Base-by-base conservation (phyloP, 202 grass and related monocot species). In the Miscanthus sacchariflorus region DNA sequence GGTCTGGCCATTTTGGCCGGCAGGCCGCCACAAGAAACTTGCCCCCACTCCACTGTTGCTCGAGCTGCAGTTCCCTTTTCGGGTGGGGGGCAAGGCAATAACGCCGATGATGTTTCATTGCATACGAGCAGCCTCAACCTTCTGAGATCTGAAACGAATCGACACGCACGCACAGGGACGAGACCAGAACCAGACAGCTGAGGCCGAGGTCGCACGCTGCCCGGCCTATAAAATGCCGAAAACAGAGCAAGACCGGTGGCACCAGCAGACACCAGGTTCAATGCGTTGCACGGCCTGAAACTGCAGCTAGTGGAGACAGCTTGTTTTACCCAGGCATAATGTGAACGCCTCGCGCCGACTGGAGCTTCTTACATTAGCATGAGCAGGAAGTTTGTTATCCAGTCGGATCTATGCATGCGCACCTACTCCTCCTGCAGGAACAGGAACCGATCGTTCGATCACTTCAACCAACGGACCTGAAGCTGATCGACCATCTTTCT, bases 341-440 rank as follows among this genome's bases (percentile, higher is more conserved):
- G 81, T 83, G 68, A 72, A 58, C 3, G 81, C 74, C 67, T 90
- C 68, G 76, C 61, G 43, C 43, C 5, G 49, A 64, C 25, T 13
- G 18, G 24, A 35, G 2, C 9, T 69, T 12, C 28, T 30, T 30
- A 4, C n/a, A 25, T 4, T 9, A 0, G 28, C 44, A 14, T 19
- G 63, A 3, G 18, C 66, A 23, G 21, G 33, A 48, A 83, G 81
- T 19, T 63, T 11, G 69, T 72, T 83, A 3, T 24, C 39, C 2
- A 65, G 77, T 21, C 63, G 77, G 24, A 66, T 54, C 72, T 9
- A 54, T 50, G 1, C 48, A 50, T 50, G 12, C 36, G 18, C 82
- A 67, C 77, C 71, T 65, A 66, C 90, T 24, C 0, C 40, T 48
- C 13, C 71, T 1, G 71, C 65, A 43, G n/a, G 86, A 77, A 72